These are phyloP conservation scores for Actinomortierella wolfii DNA, from an alignment of 371 early-diverging fungal genomes.

Conservation along the genomic window DNA sequence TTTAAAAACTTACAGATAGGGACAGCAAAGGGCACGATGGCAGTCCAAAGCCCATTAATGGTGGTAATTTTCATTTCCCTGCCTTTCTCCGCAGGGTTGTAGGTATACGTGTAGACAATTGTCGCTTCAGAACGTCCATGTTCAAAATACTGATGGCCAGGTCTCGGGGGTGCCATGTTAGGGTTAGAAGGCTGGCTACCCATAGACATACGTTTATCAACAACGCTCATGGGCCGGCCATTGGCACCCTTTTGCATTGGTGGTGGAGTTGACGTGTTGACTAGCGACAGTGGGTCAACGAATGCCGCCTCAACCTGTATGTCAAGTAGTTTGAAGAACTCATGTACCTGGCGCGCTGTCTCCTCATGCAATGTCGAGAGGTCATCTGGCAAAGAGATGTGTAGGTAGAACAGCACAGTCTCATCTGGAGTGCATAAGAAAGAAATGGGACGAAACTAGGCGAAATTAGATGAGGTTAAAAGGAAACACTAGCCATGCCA, in stretches of 20 bases:
- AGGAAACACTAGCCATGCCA: too few relatives aligned
- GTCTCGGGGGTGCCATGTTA: constrained; percentile 8
- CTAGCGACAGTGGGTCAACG: constrained; percentile 46
- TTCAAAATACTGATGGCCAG: constrained; percentile 9
- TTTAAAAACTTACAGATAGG: constrained; percentile 60
- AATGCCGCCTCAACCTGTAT: constrained; percentile 65
- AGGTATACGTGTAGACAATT: constrained; percentile 60
- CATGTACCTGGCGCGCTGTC: constrained; percentile 25
- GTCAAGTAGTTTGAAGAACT: constrained; percentile 59
- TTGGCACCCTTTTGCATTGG: constrained; percentile 13
- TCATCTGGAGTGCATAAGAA: constrained; percentile 38
- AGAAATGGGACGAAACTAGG: too few relatives aligned
- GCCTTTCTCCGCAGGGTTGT: constrained; percentile 56
- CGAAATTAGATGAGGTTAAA: too few relatives aligned
- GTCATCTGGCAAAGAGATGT: constrained; percentile 44
- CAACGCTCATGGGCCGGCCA: constrained; percentile 20
- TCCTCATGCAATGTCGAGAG: constrained; percentile 41
- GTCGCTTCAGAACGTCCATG: constrained; percentile 47
- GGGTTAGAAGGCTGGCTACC: constrained; percentile 10
- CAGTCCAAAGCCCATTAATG: constrained; percentile 55
- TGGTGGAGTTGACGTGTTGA: not conserved
- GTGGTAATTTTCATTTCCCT: constrained; percentile 52
- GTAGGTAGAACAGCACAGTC: constrained; percentile 37
- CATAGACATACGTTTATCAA: constrained; percentile 19
- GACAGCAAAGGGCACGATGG: constrained; percentile 59